These are phyloP conservation scores for Volvariella volvacea DNA, from an alignment of 1,284 basidiomycete species.

Conservation along the genomic window DNA sequence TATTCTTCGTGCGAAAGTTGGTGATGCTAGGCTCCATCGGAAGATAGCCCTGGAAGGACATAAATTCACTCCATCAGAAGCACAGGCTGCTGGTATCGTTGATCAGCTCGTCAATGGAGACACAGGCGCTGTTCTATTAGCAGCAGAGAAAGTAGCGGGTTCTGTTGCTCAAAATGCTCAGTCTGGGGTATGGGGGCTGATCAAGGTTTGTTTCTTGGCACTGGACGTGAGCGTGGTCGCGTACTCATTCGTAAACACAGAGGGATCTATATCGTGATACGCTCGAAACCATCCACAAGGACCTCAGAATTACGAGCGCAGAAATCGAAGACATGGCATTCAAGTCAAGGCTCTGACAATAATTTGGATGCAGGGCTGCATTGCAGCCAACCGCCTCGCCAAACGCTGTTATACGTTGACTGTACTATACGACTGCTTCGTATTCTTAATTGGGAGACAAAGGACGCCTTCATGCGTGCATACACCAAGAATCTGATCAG, in stretches of 20 bases:
- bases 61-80: slow-evolving; percentile 74
- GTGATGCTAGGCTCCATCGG: slow-evolving; percentile 55
- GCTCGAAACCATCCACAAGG: slow-evolving; percentile 29
- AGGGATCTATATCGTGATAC: slow-evolving; percentile 39
- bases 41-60: slow-evolving; percentile 81
- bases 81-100: slow-evolving; percentile 61
- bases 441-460: too few relatives aligned
- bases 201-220: slow-evolving; percentile 40
- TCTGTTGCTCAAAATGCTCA: slow-evolving; percentile 40
- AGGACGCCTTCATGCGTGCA: too few relatives aligned
- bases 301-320: slow-evolving; percentile 26
- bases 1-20: slow-evolving; percentile 62
- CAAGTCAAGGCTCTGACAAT: slow-evolving; percentile 32
- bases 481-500: too few relatives aligned
- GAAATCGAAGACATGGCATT: slow-evolving; percentile 34
- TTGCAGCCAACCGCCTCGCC: too few relatives aligned
- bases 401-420: too few relatives aligned
- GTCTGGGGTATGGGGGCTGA: slow-evolving; percentile 59
- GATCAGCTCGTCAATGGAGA: slow-evolving; percentile 61
- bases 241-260: slow-evolving; percentile 16
- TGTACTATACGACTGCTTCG: too few relatives aligned
- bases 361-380: too few relatives aligned
- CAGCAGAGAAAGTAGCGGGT: slow-evolving; percentile 54
- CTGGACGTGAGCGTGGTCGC: not conserved
- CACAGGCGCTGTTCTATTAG: slow-evolving; percentile 54